These are phyloP conservation scores for Aspergillus sp. DNA, from an alignment of 2,329 filamentous ascomycete genomes.

Conservation along the genomic window DNA sequence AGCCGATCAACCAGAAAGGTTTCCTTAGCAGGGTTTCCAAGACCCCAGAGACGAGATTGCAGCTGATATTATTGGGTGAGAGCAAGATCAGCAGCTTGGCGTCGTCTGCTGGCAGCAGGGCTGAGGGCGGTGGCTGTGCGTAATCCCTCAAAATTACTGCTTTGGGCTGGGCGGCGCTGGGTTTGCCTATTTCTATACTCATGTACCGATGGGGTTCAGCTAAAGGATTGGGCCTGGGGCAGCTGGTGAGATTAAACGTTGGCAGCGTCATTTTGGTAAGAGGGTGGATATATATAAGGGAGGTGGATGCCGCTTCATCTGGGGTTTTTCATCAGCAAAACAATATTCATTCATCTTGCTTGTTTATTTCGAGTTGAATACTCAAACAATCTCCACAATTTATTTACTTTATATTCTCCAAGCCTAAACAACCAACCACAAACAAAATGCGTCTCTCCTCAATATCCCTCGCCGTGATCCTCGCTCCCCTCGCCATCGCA, in stretches of 20 bases:
- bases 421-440: background rate
- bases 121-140: background rate
- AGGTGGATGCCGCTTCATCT: background rate
- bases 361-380: too few relatives aligned
- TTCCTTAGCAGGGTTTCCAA: background rate
- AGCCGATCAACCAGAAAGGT: background rate
- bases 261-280: background rate
- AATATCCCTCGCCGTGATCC: background rate
- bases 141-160: background rate
- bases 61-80: background rate
- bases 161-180: background rate
- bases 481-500: constrained; percentile 3
- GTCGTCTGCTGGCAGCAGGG: background rate
- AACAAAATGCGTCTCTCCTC: constrained; percentile 5
- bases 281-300: background rate
- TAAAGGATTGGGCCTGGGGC: background rate
- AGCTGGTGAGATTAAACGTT: background rate
- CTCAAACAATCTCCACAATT: background rate
- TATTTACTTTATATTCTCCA: too few relatives aligned
- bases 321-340: background rate
- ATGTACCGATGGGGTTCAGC: background rate
- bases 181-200: background rate
- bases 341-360: background rate
- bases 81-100: background rate
- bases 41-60: background rate